Evolutionary conservation across 768 basidiomycete species (phyloP).

Genomic region (Flagelloscypha sp.): DNA sequence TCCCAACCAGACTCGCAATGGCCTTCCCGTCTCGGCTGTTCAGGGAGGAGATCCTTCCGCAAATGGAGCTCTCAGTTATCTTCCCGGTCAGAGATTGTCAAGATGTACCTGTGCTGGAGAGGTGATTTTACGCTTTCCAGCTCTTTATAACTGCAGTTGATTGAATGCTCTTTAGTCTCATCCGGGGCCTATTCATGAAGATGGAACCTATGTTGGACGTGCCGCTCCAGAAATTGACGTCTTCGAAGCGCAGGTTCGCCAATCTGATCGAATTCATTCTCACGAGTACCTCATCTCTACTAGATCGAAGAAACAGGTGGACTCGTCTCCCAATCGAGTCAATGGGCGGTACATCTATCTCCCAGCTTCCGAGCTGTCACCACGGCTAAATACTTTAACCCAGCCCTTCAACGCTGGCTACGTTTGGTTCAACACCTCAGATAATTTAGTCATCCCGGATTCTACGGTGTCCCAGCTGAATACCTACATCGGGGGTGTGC

Average conservation of each 20-base stretch:
- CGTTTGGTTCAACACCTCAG: conserved; percentile 54
- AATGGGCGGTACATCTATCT: conserved; percentile 56
- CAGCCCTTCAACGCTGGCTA: conserved; percentile 77
- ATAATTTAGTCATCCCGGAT: conserved; percentile 52
- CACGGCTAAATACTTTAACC: conserved; percentile 1
- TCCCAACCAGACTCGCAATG: conserved; percentile 72
- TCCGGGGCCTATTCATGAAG: conserved; percentile 72
- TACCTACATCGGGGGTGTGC: conserved; percentile 64
- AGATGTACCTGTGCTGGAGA: conserved; percentile 84
- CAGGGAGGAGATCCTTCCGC: conserved; percentile 49
- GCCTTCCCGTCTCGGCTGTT: conserved; percentile 51
- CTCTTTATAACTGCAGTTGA: too few relatives aligned
- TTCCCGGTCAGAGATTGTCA: conserved; percentile 82
- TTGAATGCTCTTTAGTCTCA: too few relatives aligned
- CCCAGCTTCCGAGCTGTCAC: conserved; percentile 1
- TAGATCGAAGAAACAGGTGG: conserved; percentile 23
- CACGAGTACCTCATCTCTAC: neutral
- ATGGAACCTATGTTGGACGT: conserved; percentile 77
- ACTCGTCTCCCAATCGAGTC: conserved; percentile 77
- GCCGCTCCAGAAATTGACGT: conserved; percentile 87
- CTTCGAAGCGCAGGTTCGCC: conserved; percentile 67
- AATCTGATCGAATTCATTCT: conserved; percentile 2
- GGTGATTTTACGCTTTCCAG: too few relatives aligned
- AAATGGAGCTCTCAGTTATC: conserved; percentile 59
- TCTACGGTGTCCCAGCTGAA: conserved; percentile 45